Base-by-base conservation (phyloP, 257 asterid species). In the Gentiana macrophylla region DNA sequence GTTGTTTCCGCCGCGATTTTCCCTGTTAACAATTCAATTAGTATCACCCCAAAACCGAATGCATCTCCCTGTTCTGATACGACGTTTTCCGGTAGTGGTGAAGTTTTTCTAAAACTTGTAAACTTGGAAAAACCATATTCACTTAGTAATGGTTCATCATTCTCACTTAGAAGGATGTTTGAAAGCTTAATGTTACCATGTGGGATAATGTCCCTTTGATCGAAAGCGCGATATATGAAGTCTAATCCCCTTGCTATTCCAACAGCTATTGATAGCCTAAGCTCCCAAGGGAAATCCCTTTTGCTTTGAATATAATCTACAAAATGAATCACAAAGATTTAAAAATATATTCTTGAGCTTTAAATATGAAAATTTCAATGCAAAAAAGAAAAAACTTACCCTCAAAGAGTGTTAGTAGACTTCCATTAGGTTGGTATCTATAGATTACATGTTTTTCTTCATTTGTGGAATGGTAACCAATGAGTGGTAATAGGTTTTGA, bases 121-220 rank as follows among this genome's bases (percentile, higher is more conserved):
- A 73, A 79, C 50, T 44, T 57, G 10, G 66, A 10, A 36, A 60
- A 69, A 6, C 82, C 80, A 49, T 70, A 79, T 58, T 79, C 82
- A 52, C 82, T 79, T 59, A 75, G 57, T 4, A 70, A 45, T 11
- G 82, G 80, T 41, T 64, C 67, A 34, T 61, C 59, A 1, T 76
- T 37, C 4, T 75, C 70, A 32, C 49, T 55, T 35, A 79, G 12
- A 47, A 79, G 55, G 64, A 79, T 76, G 45, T 79, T 79, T 35
- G 86, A 73, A 35, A 57, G 80, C 48, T 76, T 79, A 49, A 79
- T 63, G 78, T 66, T 70, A 7, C 82, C 80, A 50, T 79, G 86
- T 36, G 82, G 75, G 59, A 73, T 73, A 62, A 53, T 70, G 4
- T 68, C 55, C 7, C 62, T 53, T 1, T 61, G 58, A 11, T 58